Evolutionary conservation across 1,284 basidiomycete genomes (phyloP).

Genomic region (Rhodotorula sp.): DNA sequence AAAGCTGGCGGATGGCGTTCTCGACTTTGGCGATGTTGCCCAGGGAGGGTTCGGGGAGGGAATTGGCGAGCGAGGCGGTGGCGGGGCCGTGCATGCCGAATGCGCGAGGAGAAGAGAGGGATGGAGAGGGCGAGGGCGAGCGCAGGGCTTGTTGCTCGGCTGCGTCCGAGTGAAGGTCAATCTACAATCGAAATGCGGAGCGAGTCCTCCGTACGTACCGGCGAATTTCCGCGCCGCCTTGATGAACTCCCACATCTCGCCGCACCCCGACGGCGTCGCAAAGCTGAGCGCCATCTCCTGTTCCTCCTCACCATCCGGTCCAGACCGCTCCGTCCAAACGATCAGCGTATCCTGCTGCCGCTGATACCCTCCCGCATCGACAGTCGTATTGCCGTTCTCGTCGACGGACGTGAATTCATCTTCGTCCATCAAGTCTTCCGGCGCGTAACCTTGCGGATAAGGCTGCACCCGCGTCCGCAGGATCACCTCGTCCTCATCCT

Average conservation of each 20-base stretch:
- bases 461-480: slow-evolving; percentile 30
- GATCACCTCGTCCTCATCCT: slow-evolving; percentile 18
- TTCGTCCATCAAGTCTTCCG: slow-evolving; percentile 43
- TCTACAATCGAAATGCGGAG: not conserved
- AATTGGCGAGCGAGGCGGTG: slow-evolving; percentile 13
- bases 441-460: slow-evolving; percentile 28
- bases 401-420: slow-evolving; percentile 39
- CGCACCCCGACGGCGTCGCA: slow-evolving; percentile 92
- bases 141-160: slow-evolving; percentile 40
- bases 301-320: slow-evolving; percentile 62
- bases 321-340: slow-evolving; percentile 80
- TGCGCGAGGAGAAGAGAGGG: slow-evolving; percentile 21
- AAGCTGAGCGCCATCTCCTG: slow-evolving; percentile 96
- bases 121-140: slow-evolving; percentile 26
- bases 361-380: slow-evolving; percentile 78
- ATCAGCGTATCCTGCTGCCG: slow-evolving; percentile 97
- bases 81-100: slow-evolving; percentile 9
- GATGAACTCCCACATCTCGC: slow-evolving; percentile 97
- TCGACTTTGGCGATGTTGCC: slow-evolving; percentile 48
- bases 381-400: slow-evolving; percentile 53
- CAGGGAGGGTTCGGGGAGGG: slow-evolving; percentile 48
- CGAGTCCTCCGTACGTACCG: slow-evolving; percentile 5
- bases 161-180: slow-evolving; percentile 29
- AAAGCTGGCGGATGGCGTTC: slow-evolving; percentile 44
- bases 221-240: slow-evolving; percentile 46